These are phyloP conservation scores for Aaosphaeria arxii DNA, from an alignment of 2,329 filamentous ascomycete species.

Conservation along the genomic window DNA sequence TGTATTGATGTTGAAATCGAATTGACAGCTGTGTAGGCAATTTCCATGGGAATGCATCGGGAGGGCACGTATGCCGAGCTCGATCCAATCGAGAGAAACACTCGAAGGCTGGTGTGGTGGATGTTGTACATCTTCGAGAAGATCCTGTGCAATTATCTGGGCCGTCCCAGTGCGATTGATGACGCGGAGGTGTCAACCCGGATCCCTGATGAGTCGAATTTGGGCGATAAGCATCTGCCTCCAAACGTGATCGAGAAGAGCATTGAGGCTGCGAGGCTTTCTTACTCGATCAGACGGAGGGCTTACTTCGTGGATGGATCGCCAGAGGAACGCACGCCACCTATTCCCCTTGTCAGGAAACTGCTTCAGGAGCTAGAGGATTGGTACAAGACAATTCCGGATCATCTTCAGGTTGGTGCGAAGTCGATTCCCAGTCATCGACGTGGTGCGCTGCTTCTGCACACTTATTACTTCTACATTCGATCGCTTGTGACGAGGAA, in stretches of 20 bases:
- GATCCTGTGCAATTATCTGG: slow-evolving; percentile 21
- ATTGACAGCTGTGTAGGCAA: slow-evolving; percentile 23
- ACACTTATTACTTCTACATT: slow-evolving; percentile 14
- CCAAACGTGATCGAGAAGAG: slow-evolving; percentile 10
- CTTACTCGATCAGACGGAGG: slow-evolving; percentile 17
- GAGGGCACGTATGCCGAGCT: slow-evolving; percentile 40
- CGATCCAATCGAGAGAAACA: slow-evolving; percentile 28
- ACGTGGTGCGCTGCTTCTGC: slow-evolving; percentile 13
- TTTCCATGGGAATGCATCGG: slow-evolving; percentile 45
- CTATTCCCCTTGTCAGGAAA: slow-evolving; percentile 6
- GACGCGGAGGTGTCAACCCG: slow-evolving; percentile 20
- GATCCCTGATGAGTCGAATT: slow-evolving; percentile 13
- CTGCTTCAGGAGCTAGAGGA: slow-evolving; percentile 19
- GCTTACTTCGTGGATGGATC: slow-evolving; percentile 12
- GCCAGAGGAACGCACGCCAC: neutral
- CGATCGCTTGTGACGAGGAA: neutral
- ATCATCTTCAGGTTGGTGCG: slow-evolving; percentile 8
- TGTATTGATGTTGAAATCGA: neutral
- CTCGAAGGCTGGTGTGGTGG: slow-evolving; percentile 23
- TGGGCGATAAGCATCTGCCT: slow-evolving; percentile 8
- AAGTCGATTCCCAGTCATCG: slow-evolving; percentile 9
- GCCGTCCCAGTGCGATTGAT: slow-evolving; percentile 23
- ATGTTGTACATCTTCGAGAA: slow-evolving; percentile 24
- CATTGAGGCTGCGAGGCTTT: slow-evolving; percentile 12
- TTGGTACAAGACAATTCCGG: slow-evolving; percentile 13